Evolutionary conservation across 2,329 filamentous ascomycete genomes (phyloP), one percentile per base, ranked within the genome.

Genomic region (Domatiomyces globalis): DNA sequence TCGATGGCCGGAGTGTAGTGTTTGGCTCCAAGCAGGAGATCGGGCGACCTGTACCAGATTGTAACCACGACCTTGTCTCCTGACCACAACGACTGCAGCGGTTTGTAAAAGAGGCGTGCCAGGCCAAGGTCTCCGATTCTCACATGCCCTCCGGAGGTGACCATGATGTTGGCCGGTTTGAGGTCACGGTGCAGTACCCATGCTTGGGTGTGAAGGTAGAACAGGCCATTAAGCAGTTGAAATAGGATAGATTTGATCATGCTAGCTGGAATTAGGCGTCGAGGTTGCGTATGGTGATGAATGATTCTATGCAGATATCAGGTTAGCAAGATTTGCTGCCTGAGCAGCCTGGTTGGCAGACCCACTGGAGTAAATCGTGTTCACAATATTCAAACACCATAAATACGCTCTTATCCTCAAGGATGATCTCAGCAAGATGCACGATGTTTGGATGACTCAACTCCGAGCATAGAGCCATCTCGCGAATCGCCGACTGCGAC

Each of bases 331-430:
- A 15, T 39, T 15, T 5, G 10, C 33, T 2, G 33, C 4, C 15
- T 39, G 4, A 15, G 9, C 2, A 15, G 5, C 8, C 10, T 15
- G 15, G 10, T 15, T 39, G 9, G 33, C 33, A 39, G 33, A 39
- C 33, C 10, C 33, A 39, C 67, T 98, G 92, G 4, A 98, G 75
- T 39, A 98, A 72, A 67, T 98, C 92, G 67, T 98, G 92, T 69
- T 98, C 92, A 59, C 92, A 92, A 67, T 95, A 98, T 67, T 96
- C 92, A 61, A 98, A 96, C 1, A 98, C 89, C 85, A 98, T 98
- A 70, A 89, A 98, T 66, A 98, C 96, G 71, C 89, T 95, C 72
- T 96, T 96, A 68, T 95, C 89, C 70, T 98, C 90, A 2, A 98
- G 76, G 62, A 98, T 95, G 62, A 95, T 96, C 69, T 98, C 92